phyloP scores from a whole-genome alignment of 306 rosid species.

The Abrus pulchellus region DNA sequence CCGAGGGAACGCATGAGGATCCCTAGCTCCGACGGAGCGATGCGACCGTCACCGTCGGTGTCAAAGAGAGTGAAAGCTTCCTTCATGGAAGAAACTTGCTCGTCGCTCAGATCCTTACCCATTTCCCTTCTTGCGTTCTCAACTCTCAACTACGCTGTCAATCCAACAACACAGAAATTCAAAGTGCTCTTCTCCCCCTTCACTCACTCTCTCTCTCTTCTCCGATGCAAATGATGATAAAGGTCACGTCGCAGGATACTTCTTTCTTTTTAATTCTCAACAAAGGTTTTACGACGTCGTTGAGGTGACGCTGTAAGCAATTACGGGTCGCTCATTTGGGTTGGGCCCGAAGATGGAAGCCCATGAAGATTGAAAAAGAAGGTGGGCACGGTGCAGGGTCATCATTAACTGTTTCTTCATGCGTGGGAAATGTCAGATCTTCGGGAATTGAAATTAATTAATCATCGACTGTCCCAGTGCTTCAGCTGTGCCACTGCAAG shows the following conservation, averaged over 20 bases:
- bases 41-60: slow-evolving; percentile 85
- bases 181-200: background rate
- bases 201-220: background rate
- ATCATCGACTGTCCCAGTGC: no score
- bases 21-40: slow-evolving; percentile 97
- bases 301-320: background rate
- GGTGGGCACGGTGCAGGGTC: background rate
- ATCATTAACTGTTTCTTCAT: slow-evolving; percentile 23
- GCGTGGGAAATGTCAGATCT: slow-evolving; percentile 9
- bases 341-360: slow-evolving; percentile 36
- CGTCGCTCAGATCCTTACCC: slow-evolving; percentile 97
- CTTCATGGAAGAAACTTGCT: slow-evolving; percentile 90
- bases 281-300: slow-evolving; percentile 35
- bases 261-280: background rate
- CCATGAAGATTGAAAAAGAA: background rate
- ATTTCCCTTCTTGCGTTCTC: slow-evolving; percentile 51
- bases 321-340: no score
- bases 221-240: background rate
- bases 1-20: slow-evolving; percentile 98
- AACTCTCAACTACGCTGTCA: background rate
- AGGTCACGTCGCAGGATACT: background rate
- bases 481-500: no score
- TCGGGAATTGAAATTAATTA: slow-evolving; percentile 8
- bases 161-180: background rate
- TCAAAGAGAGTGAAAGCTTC: slow-evolving; percentile 97